Conservation (phyloP, 2,329 filamentous ascomycete species). For the Rosellinia necatrix region DNA sequence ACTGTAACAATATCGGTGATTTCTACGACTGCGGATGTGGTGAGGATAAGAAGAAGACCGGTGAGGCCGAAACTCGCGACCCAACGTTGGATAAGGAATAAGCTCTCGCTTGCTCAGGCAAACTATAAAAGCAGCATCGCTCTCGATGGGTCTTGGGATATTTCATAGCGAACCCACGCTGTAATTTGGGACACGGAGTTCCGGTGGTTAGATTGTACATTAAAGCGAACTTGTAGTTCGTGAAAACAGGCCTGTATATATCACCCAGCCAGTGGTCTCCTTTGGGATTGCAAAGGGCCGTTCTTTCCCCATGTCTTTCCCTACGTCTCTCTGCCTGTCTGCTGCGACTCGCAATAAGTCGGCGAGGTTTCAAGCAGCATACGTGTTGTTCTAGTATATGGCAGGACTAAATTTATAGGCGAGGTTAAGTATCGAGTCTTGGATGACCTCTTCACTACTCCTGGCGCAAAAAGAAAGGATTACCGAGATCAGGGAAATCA, state of each 20-base stretch:
- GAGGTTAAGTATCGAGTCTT: too few species aligned
- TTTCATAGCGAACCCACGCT: slow-evolving; percentile 5
- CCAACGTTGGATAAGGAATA: slow-evolving; percentile 39
- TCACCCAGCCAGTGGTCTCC: too few species aligned
- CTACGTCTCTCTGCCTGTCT: too few species aligned
- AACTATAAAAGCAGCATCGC: background rate
- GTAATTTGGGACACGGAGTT: slow-evolving; percentile 15
- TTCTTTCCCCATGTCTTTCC: too few species aligned
- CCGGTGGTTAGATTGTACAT: slow-evolving; percentile 16
- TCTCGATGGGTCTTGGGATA: background rate
- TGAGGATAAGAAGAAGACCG: slow-evolving; percentile 55
- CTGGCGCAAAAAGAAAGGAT: too few species aligned
- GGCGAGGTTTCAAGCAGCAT: too few species aligned
- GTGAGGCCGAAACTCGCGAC: slow-evolving; percentile 32
- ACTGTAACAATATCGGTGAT: slow-evolving; percentile 70
- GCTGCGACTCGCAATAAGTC: too few species aligned
- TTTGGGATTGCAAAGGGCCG: too few species aligned
- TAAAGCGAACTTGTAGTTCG: background rate
- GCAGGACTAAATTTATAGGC: too few species aligned
- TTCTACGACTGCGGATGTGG: slow-evolving; percentile 75
- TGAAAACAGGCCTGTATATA: slow-evolving; percentile 9
- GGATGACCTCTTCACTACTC: too few species aligned
- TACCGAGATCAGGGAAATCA: too few species aligned
- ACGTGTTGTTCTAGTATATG: too few species aligned
- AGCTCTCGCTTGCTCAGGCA: background rate